Evolutionary conservation across 2,329 filamentous ascomycete species (phyloP), one percentile per base, ranked within the genome.

Genomic region (Tympanopsis confertula): DNA sequence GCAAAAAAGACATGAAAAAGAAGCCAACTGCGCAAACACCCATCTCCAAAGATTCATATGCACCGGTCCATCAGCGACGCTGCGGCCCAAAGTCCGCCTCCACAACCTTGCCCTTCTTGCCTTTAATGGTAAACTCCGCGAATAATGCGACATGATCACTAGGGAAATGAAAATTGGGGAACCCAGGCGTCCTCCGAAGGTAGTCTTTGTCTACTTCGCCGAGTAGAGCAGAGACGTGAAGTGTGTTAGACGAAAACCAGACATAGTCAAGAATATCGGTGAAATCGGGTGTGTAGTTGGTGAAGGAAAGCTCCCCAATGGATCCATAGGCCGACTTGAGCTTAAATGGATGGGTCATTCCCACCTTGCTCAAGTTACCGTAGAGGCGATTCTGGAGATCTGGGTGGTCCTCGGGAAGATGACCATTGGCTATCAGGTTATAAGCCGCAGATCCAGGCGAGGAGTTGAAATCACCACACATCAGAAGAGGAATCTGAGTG

Each of bases 101-200:
- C 35, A 26, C 35, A n/a, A 20, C 20, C 51, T 62, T 61, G 40
- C 75, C 72, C 58, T 81, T 82, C 50, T 71, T 71, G 41, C 68
- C 66, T 59, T 84, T 84, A 56, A 85, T 69, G 41, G 71, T 65
- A 58, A 84, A 85, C 55, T 84, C 74, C 37, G 77, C 74, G 53
- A 78, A 67, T 43, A 85, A 64, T 45, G 77, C 72, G 46, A 86
- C 59, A 59, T 86, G 81, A 52, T 86, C 81, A 60, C 75, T 81
- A 3, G 81, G 81, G 59, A 82, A 83, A 61, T 85, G 79, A 55
- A 77, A 78, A 52, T 85, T 83, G 4, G 81, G 81, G 57, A 84
- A 84, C 1, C 81, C 81, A 29, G 81, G 80, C 15, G 85, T 78
- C 37, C 70, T 69, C 48, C 74, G 69, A 49, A 86, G 69, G 55